Conservation (phyloP, 2,329 filamentous ascomycete species). For the Leptographium procerum region DNA sequence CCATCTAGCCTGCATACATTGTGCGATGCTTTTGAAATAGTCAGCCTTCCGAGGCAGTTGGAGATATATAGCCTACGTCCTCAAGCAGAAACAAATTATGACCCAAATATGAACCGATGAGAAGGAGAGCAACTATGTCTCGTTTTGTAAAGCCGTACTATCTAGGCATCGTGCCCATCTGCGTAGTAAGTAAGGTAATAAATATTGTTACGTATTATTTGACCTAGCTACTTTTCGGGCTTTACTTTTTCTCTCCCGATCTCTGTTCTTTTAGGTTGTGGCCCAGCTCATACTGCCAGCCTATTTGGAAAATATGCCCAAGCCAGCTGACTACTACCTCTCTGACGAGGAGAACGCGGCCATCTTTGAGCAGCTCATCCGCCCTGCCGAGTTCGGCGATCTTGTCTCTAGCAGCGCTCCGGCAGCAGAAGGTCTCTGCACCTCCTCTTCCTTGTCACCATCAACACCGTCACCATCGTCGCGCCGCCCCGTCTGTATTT, state of each 20-base stretch:
- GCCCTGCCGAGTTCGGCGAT: slow-evolving; percentile 12
- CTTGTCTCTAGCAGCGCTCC: not conserved
- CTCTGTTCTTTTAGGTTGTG: not conserved
- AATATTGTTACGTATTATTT: too few species aligned
- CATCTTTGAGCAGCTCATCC: slow-evolving; percentile 17
- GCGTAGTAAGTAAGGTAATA: too few species aligned
- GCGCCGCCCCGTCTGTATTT: slow-evolving; percentile 23
- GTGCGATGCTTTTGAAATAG: not conserved
- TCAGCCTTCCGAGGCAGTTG: not conserved
- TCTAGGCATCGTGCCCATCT: not conserved
- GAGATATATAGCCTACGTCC: not conserved
- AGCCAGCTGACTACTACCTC: slow-evolving; percentile 14
- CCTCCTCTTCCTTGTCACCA: too few species aligned
- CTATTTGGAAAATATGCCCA: not conserved
- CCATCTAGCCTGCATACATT: not conserved
- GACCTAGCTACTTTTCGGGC: not conserved
- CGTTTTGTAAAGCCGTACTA: not conserved
- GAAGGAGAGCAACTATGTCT: not conserved
- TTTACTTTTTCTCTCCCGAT: not conserved
- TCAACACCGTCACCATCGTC: not conserved
- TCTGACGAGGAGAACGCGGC: slow-evolving; percentile 16
- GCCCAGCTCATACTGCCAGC: too few species aligned
- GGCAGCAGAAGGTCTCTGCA: not conserved
- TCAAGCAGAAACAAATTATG: not conserved
- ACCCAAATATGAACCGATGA: not conserved